A percentile compares a stretch with the other conserved stretches of the same genome.
These are phyloP conservation scores for Dicorynia guianensis DNA, from an alignment of 306 rosid species.

Conservation along the genomic window DNA sequence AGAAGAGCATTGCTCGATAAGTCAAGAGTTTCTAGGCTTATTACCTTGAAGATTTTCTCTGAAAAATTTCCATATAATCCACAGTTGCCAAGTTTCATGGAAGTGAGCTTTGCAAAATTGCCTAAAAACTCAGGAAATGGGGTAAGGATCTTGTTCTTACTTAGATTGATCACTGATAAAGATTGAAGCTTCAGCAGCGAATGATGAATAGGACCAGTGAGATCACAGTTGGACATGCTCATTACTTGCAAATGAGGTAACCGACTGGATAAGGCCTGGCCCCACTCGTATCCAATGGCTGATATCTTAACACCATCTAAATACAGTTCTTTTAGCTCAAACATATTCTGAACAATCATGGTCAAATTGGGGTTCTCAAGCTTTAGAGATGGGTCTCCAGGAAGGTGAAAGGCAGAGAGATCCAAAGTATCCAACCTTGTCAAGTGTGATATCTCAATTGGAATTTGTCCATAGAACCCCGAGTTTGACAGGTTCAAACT, in stretches of 20 bases:
- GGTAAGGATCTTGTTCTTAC: background rate
- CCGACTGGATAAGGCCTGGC: background rate
- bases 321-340: too few relatives aligned
- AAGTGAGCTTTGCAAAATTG: background rate
- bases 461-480: conserved; percentile 39
- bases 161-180: background rate
- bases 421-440: conserved; percentile 44
- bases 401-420: conserved; percentile 5
- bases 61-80: conserved; percentile 12
- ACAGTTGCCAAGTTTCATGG: background rate
- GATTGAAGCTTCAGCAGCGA: conserved; percentile 4
- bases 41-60: conserved; percentile 2
- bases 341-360: conserved; percentile 6
- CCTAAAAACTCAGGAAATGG: background rate
- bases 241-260: conserved; percentile 20
- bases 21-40: background rate
- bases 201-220: conserved; percentile 14
- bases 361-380: conserved; percentile 38
- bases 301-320: conserved; percentile 25
- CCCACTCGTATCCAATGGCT: background rate
- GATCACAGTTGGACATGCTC: background rate
- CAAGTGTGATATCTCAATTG: conserved; percentile 32
- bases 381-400: background rate
- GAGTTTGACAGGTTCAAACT: conserved; percentile 37
- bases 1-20: background rate